phyloP scores from a whole-genome alignment of 139 green algal species.

The Asterochloris sp. region DNA sequence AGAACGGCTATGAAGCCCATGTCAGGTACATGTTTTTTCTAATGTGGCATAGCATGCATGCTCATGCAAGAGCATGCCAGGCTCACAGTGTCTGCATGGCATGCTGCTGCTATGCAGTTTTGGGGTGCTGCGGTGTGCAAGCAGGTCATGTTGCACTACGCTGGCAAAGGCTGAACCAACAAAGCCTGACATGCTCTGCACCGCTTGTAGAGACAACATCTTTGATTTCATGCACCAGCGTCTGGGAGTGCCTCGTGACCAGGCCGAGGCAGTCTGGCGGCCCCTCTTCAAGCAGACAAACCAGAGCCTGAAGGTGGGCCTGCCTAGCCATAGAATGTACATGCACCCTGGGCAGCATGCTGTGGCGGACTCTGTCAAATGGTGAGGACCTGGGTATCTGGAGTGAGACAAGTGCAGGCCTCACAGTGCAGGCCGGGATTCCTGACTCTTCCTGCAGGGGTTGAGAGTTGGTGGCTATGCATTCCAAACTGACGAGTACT shows the following conservation, averaged over 20 bases:
- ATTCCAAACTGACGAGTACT: conserved; percentile 23
- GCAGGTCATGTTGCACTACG: too few species aligned
- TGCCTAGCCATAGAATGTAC: background rate
- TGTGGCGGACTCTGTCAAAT: background rate
- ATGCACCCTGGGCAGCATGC: background rate
- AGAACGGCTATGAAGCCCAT: conserved; percentile 27
- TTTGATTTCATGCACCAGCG: conserved; percentile 23
- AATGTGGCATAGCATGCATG: background rate
- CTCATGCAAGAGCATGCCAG: background rate
- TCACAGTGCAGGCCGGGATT: background rate
- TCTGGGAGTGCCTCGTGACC: conserved; percentile 12
- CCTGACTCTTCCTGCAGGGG: background rate
- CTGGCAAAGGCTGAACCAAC: background rate
- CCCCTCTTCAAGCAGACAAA: conserved; percentile 19
- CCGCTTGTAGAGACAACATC: conserved; percentile 14
- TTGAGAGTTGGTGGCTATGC: conserved; percentile 12
- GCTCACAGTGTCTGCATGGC: background rate
- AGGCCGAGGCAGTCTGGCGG: conserved; percentile 15
- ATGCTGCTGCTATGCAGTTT: too few species aligned
- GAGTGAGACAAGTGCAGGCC: too few species aligned
- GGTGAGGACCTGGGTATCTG: too few species aligned
- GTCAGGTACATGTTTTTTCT: background rate
- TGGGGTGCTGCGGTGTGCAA: too few species aligned
- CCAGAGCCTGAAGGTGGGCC: conserved; percentile 21
- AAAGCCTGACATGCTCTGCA: background rate